A percentile compares a stretch with the other conserved stretches of the same genome.
Conservation (phyloP, 106 monocot species). For the Dendrobium catenatum region DNA sequence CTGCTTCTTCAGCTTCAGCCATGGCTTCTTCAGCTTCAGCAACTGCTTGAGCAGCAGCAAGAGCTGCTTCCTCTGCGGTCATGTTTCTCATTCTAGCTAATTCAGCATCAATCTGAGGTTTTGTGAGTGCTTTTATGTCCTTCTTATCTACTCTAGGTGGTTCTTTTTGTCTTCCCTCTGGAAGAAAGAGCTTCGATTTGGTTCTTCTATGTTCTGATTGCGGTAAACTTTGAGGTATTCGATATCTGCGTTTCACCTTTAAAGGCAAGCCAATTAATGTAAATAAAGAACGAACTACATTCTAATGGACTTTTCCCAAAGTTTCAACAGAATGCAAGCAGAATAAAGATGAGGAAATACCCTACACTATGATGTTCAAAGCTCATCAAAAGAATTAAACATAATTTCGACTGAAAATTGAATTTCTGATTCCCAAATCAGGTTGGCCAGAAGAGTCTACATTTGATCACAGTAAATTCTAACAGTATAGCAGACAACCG, state of each 20-base stretch:
- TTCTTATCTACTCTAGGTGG: conserved; percentile 15
- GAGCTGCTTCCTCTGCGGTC: conserved; percentile 64
- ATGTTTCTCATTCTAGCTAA: conserved; percentile 51
- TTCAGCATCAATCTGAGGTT: conserved; percentile 59
- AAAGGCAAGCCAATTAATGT: neutral
- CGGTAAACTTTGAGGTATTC: conserved; percentile 41
- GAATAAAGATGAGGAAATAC: too few relatives aligned
- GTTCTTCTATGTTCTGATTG: conserved; percentile 30
- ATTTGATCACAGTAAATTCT: too few relatives aligned
- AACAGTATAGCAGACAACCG: neutral
- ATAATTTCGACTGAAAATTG: too few relatives aligned
- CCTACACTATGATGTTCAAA: too few relatives aligned
- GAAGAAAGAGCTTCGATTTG: conserved; percentile 20
- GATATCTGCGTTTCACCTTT: conserved; percentile 82
- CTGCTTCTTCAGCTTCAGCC: conserved; percentile 77
- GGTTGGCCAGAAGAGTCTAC: too few relatives aligned
- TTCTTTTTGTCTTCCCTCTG: conserved; percentile 36
- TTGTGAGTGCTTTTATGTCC: conserved; percentile 41
- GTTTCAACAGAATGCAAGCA: too few relatives aligned
- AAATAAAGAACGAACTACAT: neutral
- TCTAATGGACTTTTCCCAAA: too few relatives aligned
- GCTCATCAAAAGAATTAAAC: too few relatives aligned
- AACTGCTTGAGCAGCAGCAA: conserved; percentile 65
- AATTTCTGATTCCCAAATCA: too few relatives aligned
- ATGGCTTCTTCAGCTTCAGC: conserved; percentile 80